A percentile compares a stretch with the other conserved stretches of the same genome.
Evolutionary conservation across 768 basidiomycete species (phyloP).

Genomic region (Russula abietina): DNA sequence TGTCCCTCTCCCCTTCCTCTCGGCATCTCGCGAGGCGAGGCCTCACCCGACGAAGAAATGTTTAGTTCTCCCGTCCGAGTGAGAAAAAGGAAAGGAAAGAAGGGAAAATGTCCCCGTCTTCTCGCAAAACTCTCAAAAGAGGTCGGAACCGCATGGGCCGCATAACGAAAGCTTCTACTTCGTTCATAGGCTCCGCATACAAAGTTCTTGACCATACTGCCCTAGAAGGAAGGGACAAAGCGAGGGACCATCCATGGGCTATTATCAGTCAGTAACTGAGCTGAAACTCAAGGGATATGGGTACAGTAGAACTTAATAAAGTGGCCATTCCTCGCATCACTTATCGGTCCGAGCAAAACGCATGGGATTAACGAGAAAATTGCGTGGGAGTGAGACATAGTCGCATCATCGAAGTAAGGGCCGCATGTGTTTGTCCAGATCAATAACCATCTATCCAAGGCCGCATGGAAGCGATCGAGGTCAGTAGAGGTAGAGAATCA

Average conservation of each 20-base stretch:
- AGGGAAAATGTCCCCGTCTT: background rate
- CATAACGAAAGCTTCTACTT: background rate
- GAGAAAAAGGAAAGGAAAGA: background rate
- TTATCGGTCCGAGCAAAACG: background rate
- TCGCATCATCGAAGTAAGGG: background rate
- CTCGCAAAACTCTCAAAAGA: too few relatives aligned
- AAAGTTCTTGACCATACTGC: background rate
- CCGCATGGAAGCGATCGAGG: too few relatives aligned
- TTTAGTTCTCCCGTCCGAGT: background rate
- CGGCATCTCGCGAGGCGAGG: background rate
- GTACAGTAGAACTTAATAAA: too few relatives aligned
- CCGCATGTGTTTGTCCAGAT: too few relatives aligned
- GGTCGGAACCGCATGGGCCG: background rate
- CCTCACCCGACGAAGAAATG: background rate
- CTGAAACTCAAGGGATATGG: too few relatives aligned
- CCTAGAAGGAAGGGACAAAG: too few relatives aligned
- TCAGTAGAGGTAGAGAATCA: too few relatives aligned
- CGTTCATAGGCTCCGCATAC: background rate
- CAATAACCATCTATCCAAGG: too few relatives aligned
- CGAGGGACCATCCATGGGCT: too few relatives aligned
- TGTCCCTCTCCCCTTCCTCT: background rate
- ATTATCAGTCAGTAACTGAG: too few relatives aligned
- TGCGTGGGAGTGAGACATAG: background rate
- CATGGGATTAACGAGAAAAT: background rate
- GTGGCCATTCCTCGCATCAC: background rate